phyloP scores from a whole-genome alignment of 2,329 filamentous ascomycete species.

The Aspergillus sp. region DNA sequence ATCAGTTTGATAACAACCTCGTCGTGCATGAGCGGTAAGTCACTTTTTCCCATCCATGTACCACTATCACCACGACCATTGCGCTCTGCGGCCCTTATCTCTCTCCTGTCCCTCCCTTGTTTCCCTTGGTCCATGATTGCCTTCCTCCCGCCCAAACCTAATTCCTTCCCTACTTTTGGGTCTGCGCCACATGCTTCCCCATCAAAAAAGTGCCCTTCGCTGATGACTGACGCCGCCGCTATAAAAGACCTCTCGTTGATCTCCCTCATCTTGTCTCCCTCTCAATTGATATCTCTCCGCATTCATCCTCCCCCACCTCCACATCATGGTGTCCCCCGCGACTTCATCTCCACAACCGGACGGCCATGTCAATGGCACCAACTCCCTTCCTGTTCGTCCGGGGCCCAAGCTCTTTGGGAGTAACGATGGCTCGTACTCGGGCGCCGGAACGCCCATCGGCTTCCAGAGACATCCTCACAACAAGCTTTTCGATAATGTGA shows the following conservation, averaged over 20 bases:
- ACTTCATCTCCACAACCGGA: constrained; percentile 27
- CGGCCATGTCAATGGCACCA: constrained; percentile 24
- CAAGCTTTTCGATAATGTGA: constrained; percentile 58
- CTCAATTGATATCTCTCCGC: constrained; percentile 3
- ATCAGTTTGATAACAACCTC: background rate
- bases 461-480: constrained; percentile 49
- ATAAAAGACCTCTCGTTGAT: background rate
- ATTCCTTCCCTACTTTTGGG: background rate
- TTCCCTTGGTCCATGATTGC: background rate
- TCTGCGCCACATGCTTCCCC: background rate
- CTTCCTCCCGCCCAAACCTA: background rate
- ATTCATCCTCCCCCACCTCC: background rate
- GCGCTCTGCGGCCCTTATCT: background rate
- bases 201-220: background rate
- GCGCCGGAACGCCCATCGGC: constrained; percentile 40
- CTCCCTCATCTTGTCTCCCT: background rate
- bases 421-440: constrained; percentile 34
- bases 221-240: background rate
- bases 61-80: background rate
- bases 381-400: constrained; percentile 26
- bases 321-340: constrained; percentile 31
- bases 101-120: background rate
- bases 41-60: background rate
- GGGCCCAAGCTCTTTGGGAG: constrained; percentile 33
- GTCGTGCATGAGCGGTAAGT: background rate